Evolutionary conservation across 345 rosid genomes (phyloP), one percentile per base, ranked within the genome.

Genomic region (Anastatica hierochuntica): DNA sequence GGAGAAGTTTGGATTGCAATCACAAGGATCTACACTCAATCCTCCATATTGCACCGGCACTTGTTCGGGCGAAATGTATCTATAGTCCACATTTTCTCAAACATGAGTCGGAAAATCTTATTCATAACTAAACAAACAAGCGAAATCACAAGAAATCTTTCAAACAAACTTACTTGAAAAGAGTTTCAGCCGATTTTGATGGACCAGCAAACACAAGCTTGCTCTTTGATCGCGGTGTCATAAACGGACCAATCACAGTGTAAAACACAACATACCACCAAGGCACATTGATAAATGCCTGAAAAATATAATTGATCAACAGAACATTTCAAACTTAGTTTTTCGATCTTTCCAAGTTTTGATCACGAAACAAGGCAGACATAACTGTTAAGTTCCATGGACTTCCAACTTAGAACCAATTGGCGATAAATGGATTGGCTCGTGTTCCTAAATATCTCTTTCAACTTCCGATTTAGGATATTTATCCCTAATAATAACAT

Each of bases 1-100:
- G 2, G 81, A 76, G 44, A 86, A 90, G 44, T 84, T 94, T 1
- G 94, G 84, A 58, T 78, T 68, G 62, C 97, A 81, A 18, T 89
- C 95, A 10, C 92, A 89, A 66, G 72, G 68, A 77, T 86, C 92
- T 4, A 79, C 81, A 24, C 94, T 82, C 67, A 90, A 56, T 8
- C 96, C 98, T 53, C 98, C 98, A 44, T 82, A 90, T 39, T 82
- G 96, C 16, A 87, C 74, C 0, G 96, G 95, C 2, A 90, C 94
- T 70, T 84, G 96, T 62, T 84, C 97, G 1, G 97, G 77, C 17
- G 94, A 72, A 19, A 79, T 66, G 51, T 90, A 87, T 49, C 96
- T 87, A 68, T 40, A 67, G 31, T 41, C 31, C 40, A 60, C 27
- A 40, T 5, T 15, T n/a, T n/a, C n/a, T n/a, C n/a, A n/a, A n/a